phyloP scores from a whole-genome alignment of 306 rosid species.

The Urtica urens region DNA sequence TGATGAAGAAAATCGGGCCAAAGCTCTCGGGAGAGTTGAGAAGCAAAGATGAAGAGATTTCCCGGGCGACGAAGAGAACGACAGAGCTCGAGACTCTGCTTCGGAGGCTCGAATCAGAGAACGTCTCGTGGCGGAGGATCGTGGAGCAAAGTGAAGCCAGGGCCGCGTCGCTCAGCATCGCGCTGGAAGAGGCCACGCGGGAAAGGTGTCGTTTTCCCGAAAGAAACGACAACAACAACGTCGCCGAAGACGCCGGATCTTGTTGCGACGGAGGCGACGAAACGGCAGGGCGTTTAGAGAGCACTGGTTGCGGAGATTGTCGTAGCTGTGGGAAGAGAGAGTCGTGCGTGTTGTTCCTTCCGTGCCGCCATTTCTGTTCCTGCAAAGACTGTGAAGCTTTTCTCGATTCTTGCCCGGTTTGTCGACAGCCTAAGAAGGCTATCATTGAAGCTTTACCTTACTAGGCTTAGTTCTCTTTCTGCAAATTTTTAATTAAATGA shows the following conservation, averaged over 20 bases:
- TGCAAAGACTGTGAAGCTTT: conserved; percentile 54
- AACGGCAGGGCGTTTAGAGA: conserved; percentile 13
- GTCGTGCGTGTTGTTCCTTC: conserved; percentile 49
- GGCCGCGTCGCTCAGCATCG: conserved; percentile 33
- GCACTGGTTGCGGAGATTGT: conserved; percentile 25
- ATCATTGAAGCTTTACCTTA: conserved; percentile 51
- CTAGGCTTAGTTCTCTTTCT: conserved; percentile 36
- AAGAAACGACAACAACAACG: conserved; percentile 18
- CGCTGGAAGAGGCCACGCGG: conserved; percentile 37
- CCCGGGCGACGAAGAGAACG: conserved; percentile 26
- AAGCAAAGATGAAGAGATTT: conserved; percentile 49
- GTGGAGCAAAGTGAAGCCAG: conserved; percentile 51
- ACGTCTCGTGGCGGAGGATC: conserved; percentile 37
- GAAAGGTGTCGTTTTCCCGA: conserved; percentile 25
- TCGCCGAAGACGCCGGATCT: conserved; percentile 45
- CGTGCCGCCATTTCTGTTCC: conserved; percentile 76
- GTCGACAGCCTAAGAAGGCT: conserved; percentile 48
- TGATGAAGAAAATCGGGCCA: conserved; percentile 32
- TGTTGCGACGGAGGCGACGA: conserved; percentile 29
- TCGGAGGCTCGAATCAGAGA: conserved; percentile 47
- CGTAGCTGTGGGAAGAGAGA: conserved; percentile 34
- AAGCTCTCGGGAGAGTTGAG: conserved; percentile 13
- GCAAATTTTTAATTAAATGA: too few relatives aligned
- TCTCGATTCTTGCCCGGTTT: conserved; percentile 62
- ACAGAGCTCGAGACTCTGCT: conserved; percentile 42